Base-by-base conservation (phyloP, 2,329 filamentous ascomycete species). In the Aspergillus bombycis region DNA sequence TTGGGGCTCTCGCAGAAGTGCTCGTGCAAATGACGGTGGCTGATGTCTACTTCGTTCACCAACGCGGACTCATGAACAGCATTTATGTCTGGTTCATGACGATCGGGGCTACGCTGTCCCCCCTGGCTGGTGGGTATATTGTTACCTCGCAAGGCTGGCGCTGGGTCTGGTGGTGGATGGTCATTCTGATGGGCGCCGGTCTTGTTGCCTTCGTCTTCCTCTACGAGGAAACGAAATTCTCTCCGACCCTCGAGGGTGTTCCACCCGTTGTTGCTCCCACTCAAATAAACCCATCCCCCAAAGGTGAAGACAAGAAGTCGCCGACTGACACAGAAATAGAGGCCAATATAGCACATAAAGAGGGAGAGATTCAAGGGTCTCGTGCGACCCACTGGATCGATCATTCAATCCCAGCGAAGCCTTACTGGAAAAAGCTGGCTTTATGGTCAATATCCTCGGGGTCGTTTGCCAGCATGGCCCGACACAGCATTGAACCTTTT, bases 11-110 rank as follows among this genome's bases (percentile, higher is more conserved):
- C 0, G 73, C 72, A 32, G 82, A 84, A 67, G 74, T 75, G 0
- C 71, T 84, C 30, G 78, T 83, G 0, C 81, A 83, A 60, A 80
- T 83, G 71, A 83, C 81, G 0, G 77, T 84, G 12, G 77, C 78
- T 12, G 82, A 84, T 65, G 59, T 85, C 50, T 84, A 80, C 70
- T 84, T 84, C 62, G 75, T 84, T 4, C 82, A 84, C 57, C 74
- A 84, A 59, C 75, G 80, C 23, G 82, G 79, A 0, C 70, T 75
- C 2, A 81, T 82, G 78, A 86, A 85, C 62, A 74, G 72, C 0
- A 75, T 83, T 12, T 86, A 82, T 63, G 71, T 81, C 61, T 80
- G 75, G 72, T 70, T 74, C 1, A 59, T 65, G 34, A 71, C 57
- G 21, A 60, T 75, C 54, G 71, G 74, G 19, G 70, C 74, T 1